Evolutionary conservation across 192 early-diverging fungal species (phyloP).

Genomic region (Fimicolochytrium jonesii): DNA sequence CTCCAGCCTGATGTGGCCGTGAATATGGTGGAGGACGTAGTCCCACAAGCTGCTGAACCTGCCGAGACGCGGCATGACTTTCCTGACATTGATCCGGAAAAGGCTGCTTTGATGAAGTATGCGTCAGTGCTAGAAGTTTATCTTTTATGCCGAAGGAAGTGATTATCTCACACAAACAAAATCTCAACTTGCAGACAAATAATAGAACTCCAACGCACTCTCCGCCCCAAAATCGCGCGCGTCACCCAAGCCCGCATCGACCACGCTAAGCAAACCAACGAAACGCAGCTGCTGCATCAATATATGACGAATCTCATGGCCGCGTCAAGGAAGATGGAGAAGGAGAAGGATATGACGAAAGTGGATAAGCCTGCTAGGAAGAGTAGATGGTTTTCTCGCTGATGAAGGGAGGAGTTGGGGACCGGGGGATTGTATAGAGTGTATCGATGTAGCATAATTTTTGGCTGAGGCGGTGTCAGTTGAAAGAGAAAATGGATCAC

Average conservation of each 20-base stretch:
- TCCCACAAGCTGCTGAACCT: not conserved
- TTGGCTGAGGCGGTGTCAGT: no score
- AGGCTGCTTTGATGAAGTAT: not conserved
- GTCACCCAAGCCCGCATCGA: not conserved
- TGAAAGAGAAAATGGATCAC: no score
- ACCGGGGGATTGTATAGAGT: no score
- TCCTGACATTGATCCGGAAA: not conserved
- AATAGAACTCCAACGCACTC: slow-evolving; percentile 4
- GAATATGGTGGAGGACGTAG: not conserved
- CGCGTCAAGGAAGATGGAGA: slow-evolving; percentile 6
- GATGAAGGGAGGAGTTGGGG: no score
- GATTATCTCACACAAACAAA: not conserved
- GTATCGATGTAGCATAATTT: no score
- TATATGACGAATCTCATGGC: slow-evolving; percentile 19
- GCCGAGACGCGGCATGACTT: not conserved
- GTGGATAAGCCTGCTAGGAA: no score
- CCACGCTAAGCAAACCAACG: slow-evolving; percentile 1
- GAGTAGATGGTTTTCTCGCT: no score
- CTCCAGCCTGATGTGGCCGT: no score
- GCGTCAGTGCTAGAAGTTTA: not conserved
- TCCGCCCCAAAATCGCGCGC: slow-evolving; percentile 2
- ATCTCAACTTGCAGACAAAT: slow-evolving; percentile 6
- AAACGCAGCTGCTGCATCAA: slow-evolving; percentile 13
- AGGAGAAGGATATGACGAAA: slow-evolving; percentile 16
- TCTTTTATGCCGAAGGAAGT: no score